phyloP scores from a whole-genome alignment of 225 moss, liverwort and hornwort genomes.

The Lunularia cruciata region DNA sequence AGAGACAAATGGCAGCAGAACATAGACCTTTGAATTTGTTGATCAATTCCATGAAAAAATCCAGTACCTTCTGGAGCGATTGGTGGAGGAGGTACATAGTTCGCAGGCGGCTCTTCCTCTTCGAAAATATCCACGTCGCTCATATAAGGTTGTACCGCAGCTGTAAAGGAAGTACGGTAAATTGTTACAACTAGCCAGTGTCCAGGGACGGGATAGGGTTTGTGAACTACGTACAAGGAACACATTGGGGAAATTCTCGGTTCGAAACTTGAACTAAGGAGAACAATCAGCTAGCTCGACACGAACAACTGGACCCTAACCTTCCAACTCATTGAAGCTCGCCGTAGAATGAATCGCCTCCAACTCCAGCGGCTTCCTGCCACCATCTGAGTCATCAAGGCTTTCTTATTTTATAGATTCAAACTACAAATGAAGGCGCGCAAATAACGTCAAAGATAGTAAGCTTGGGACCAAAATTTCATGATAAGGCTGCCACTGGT shows the following conservation, averaged over 20 bases:
- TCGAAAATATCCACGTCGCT: constrained; percentile 63
- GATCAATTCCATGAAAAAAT: no score
- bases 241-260: no score
- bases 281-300: no score
- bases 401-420: background rate
- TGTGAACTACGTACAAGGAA: no score
- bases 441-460: background rate
- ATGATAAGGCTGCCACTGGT: background rate
- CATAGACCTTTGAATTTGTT: no score
- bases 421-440: background rate
- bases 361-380: background rate
- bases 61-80: constrained; percentile 56
- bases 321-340: background rate
- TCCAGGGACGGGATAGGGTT: background rate
- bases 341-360: background rate
- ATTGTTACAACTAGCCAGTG: background rate
- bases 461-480: background rate
- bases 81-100: constrained; percentile 58
- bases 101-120: constrained; percentile 62
- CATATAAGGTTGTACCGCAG: constrained; percentile 53
- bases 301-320: background rate
- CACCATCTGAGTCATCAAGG: background rate
- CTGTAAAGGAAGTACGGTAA: constrained; percentile 24
- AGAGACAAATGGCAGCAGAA: background rate
- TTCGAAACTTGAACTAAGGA: no score